Evolutionary conservation across 441 rosid species (phyloP).

Genomic region (Populus tomentosa): DNA sequence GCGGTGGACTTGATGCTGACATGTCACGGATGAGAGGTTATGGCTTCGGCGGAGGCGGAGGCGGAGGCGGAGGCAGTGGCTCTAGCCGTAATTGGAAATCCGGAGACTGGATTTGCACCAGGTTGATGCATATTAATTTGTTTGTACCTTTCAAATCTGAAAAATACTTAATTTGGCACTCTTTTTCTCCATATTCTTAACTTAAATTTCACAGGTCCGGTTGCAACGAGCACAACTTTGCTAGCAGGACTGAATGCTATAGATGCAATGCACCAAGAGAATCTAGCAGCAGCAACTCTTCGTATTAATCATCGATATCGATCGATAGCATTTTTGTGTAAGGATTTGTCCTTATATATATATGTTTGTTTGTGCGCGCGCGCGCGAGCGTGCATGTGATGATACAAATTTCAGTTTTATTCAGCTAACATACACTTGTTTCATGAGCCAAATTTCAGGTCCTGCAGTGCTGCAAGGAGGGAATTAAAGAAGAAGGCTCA

Average conservation of each 20-base stretch:
- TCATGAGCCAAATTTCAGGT: not conserved
- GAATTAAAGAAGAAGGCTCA: not conserved
- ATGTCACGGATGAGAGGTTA: conserved; percentile 46
- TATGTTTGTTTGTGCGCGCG: too few species aligned
- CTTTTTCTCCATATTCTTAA: not conserved
- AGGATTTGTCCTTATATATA: not conserved
- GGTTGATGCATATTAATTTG: conserved; percentile 28
- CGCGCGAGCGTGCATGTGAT: not conserved
- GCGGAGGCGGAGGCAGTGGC: conserved; percentile 30
- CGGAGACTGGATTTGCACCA: conserved; percentile 93
- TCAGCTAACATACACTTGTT: not conserved
- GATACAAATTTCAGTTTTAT: not conserved
- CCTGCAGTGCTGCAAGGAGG: conserved; percentile 5
- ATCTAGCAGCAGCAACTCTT: conserved; percentile 25
- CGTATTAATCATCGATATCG: conserved; percentile 23
- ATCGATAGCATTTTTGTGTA: conserved; percentile 18
- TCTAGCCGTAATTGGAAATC: conserved; percentile 75
- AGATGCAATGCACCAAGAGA: conserved; percentile 81
- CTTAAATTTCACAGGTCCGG: conserved; percentile 40
- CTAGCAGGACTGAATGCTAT: conserved; percentile 74
- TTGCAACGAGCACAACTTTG: conserved; percentile 77
- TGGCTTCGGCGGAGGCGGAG: conserved; percentile 36
- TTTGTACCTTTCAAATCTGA: not conserved
- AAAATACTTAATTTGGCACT: not conserved
- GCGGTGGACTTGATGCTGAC: conserved; percentile 36